Evolutionary conservation across 306 rosid species (phyloP), one percentile per base, ranked within the genome.

Genomic region (Quercus parvula): DNA sequence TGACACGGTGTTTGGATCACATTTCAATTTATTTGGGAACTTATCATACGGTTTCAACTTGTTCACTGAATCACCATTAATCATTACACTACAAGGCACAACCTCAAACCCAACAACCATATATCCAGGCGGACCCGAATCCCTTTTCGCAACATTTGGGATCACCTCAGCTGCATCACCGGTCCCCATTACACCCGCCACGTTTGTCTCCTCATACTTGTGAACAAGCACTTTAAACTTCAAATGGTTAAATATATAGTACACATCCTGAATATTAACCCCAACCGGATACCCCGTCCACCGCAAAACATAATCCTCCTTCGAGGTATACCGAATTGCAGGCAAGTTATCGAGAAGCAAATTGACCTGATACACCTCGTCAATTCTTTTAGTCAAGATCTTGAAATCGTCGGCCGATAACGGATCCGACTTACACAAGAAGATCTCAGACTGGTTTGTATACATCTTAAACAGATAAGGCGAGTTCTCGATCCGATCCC

Each of bases 61-160:
- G 73, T 92, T 92, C 85, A 66, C 92, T 0, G 85, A 78, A 38
- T 88, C 90, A 2, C 76, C 86, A 56, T 88, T 87, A 76, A 88
- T 94, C 86, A 71, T 22, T 51, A 85, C 57, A 77, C 94, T 94
- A 87, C 98, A 94, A 78, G 98, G 98, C 56, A 90, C 80, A 58
- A 94, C 97, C 89, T 94, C 98, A 88, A 94, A 94, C 78, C 98
- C 98, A 20, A 94, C 98, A 79, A 94, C 97, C 92, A 94, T 94
- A 85, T 90, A 94, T 22, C 97, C 98, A 0, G 93, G 98, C 70
- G 55, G 85, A 14, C 89, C 91, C 28, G 87, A 78, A 75, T 52
- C 90, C 38, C 79, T 78, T 81, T 91, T 89, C 41, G 81, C 85
- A 8, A 77, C 2, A 0, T 91, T 67, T 2, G 93, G 93, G 74